Evolutionary conservation across 495 filamentous ascomycete species (phyloP).

Genomic region (Podospora sp.): DNA sequence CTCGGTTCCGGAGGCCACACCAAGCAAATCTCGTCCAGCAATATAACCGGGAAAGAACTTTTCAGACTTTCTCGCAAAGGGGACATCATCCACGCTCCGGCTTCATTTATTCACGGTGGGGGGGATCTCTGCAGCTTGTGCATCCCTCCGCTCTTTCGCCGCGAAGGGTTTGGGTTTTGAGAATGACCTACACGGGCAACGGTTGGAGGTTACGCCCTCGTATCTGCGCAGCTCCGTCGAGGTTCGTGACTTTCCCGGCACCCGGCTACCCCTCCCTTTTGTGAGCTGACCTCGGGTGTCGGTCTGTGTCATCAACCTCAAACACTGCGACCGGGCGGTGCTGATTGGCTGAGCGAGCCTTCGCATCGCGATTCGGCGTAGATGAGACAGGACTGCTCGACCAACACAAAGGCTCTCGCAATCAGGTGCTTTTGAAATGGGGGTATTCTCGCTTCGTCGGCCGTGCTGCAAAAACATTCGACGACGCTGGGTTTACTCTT

Average conservation of each 20-base stretch:
- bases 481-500: not conserved
- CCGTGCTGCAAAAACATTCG: not conserved
- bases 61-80: not conserved
- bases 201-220: slow-evolving; percentile 13
- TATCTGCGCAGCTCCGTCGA: slow-evolving; percentile 14
- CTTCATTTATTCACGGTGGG: slow-evolving; percentile 20
- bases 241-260: not conserved
- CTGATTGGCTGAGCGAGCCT: slow-evolving; percentile 13
- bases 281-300: not conserved
- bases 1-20: slow-evolving; percentile 9
- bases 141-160: not conserved
- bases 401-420: slow-evolving; percentile 2
- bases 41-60: slow-evolving; percentile 32
- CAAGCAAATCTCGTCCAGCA: slow-evolving; percentile 27
- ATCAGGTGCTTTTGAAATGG: slow-evolving; percentile 5
- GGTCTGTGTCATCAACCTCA: slow-evolving; percentile 29
- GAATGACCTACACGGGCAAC: not conserved
- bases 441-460: not conserved
- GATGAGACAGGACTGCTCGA: not conserved
- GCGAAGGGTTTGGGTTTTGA: not conserved
- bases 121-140: slow-evolving; percentile 6
- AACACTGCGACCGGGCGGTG: slow-evolving; percentile 15
- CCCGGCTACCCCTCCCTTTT: slow-evolving; percentile 14
- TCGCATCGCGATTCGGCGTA: not conserved
- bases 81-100: slow-evolving; percentile 24